These are phyloP conservation scores for Trichocladium antarcticum DNA, from an alignment of 495 filamentous ascomycete genomes.

Conservation along the genomic window DNA sequence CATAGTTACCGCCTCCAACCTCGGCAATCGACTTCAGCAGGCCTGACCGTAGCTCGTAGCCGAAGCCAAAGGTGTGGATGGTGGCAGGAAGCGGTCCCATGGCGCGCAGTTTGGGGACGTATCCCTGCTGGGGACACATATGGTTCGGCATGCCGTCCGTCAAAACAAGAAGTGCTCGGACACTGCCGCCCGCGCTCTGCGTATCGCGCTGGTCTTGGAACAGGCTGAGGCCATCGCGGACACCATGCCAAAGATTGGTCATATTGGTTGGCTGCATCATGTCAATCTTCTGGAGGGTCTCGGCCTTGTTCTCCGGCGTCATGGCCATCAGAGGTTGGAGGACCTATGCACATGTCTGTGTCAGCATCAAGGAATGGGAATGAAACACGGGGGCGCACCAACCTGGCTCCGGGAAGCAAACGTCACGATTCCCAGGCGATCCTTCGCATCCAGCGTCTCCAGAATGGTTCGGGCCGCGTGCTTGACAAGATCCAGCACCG, in stretches of 20 bases:
- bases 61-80: slow-evolving; percentile 41
- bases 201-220: slow-evolving; percentile 14
- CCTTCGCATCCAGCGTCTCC: slow-evolving; percentile 29
- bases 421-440: slow-evolving; percentile 39
- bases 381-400: neutral
- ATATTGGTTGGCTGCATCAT: slow-evolving; percentile 14
- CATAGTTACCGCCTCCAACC: slow-evolving; percentile 33
- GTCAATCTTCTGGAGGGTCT: slow-evolving; percentile 23
- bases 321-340: slow-evolving; percentile 30
- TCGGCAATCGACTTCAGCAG: slow-evolving; percentile 39
- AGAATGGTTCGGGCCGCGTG: slow-evolving; percentile 37
- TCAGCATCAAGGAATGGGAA: neutral
- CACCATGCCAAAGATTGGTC: slow-evolving; percentile 38
- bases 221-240: slow-evolving; percentile 26
- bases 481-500: slow-evolving; percentile 37
- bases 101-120: slow-evolving; percentile 28
- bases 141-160: slow-evolving; percentile 39
- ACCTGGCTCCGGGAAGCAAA: slow-evolving; percentile 24
- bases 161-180: slow-evolving; percentile 36
- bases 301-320: slow-evolving; percentile 24
- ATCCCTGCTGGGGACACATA: slow-evolving; percentile 29
- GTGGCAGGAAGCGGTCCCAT: slow-evolving; percentile 27
- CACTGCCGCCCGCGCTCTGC: slow-evolving; percentile 9
- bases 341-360: slow-evolving; percentile 13
- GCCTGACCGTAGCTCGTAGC: slow-evolving; percentile 30